Conservation (phyloP, 768 basidiomycete genomes). For the Mycena polygramma region DNA sequence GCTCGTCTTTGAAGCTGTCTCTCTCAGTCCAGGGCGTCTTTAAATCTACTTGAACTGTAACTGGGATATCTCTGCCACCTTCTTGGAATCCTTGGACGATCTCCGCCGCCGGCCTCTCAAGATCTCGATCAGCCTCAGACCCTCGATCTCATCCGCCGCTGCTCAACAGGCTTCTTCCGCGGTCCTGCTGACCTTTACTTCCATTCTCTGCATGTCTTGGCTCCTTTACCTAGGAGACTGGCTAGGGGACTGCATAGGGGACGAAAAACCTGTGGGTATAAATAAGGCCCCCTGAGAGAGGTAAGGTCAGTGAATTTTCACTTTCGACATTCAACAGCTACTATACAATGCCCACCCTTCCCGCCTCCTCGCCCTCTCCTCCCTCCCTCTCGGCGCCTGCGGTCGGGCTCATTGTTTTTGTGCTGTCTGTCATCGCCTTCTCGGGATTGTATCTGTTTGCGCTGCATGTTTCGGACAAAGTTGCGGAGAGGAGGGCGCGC, state of each 20-base stretch:
- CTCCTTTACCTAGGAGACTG: too few relatives aligned
- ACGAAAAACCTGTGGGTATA: neutral
- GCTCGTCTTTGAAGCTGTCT: neutral
- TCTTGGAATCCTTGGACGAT: neutral
- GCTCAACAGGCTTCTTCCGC: too few relatives aligned
- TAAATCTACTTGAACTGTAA: neutral
- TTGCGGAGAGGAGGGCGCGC: neutral
- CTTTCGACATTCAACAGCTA: neutral
- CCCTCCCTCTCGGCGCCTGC: neutral
- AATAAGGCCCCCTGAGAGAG: neutral
- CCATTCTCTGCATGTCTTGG: too few relatives aligned
- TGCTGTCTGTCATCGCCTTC: neutral
- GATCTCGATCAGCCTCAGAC: too few relatives aligned
- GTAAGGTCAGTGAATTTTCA: neutral
- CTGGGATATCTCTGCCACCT: neutral
- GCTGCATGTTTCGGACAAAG: neutral
- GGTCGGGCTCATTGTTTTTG: neutral
- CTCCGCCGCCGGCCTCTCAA: too few relatives aligned
- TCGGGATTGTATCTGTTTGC: neutral
- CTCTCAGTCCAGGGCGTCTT: neutral
- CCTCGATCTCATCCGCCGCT: too few relatives aligned
- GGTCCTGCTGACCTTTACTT: too few relatives aligned
- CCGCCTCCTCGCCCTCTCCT: neutral
- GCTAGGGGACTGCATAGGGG: too few relatives aligned
- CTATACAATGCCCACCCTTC: neutral